Evolutionary conservation across 208 protist species (phyloP), one percentile per base, ranked within the genome.

Genomic region (Leishmania tarentolae): DNA sequence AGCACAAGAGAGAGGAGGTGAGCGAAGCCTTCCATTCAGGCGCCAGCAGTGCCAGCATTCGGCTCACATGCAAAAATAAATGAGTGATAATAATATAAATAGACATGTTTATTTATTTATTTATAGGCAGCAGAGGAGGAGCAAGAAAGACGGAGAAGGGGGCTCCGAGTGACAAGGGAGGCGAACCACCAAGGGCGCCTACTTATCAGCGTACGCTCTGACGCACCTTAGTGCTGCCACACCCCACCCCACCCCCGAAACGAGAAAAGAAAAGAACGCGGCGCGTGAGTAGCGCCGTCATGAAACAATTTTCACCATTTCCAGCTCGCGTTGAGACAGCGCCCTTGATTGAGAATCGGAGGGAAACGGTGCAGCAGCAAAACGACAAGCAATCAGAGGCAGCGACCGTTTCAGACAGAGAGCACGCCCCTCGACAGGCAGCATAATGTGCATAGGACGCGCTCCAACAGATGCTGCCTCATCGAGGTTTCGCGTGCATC

Each of bases 241-340:
- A 44, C 44, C 74, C 24, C 59, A 6, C 19, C 19, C 17, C 15
- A 42, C 72, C 19, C 47, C 21, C 17, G 3, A 44, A 44, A 74
- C 63, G 44, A 61, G 35, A 79, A 74, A 61, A 68, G n/a, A 71
- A 79, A 56, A 83, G 59, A 42, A 19, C 11, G 17, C 57, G 28
- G 2, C 17, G 28, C 2, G n/a, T 35, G n/a, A 1, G 28, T 13
- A 19, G 13, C 57, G 57, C 28, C 7, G 57, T 31, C 57, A 35
- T 28, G 57, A 4, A 9, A 63, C 28, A 31, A 28, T 8, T 13
- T 31, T 13, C n/a, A 21, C 28, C 28, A 4, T 31, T 28, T 53
- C 28, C 8, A 28, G 9, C 57, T 31, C 57, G 9, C n/a, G 57
- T 63, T 28, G 28, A 35, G 24, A n/a, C 6, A 15, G n/a, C 0